phyloP scores from a whole-genome alignment of 805 yeast species.

The Suhomyces tanzawaensis region DNA sequence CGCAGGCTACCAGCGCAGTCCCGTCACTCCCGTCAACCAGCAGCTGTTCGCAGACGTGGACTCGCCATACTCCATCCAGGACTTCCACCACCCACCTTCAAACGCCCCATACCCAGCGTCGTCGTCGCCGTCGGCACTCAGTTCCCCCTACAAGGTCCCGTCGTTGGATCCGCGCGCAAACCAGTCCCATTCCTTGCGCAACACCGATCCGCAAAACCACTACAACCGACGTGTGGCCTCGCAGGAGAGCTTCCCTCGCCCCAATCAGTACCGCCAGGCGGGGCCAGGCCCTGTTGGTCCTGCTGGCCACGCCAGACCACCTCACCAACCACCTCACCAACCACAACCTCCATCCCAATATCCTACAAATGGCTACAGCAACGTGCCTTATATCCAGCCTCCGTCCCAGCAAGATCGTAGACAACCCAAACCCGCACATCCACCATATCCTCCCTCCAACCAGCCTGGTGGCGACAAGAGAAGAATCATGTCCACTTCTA shows the following conservation, averaged over 20 bases:
- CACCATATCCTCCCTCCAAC: slow-evolving; percentile 13
- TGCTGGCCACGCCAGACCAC: not conserved
- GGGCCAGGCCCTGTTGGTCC: slow-evolving; percentile 1
- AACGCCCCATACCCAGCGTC: not conserved
- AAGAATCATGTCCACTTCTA: slow-evolving; percentile 33
- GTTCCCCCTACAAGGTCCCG: not conserved
- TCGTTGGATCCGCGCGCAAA: slow-evolving; percentile 1
- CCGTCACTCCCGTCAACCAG: slow-evolving; percentile 7
- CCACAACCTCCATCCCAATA: not conserved
- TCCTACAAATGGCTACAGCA: slow-evolving; percentile 4
- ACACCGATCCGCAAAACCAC: not conserved
- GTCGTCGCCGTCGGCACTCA: not conserved
- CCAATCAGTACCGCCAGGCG: not conserved
- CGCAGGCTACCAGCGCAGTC: not conserved
- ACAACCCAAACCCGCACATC: slow-evolving; percentile 1
- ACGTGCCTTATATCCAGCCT: not conserved
- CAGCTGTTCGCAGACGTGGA: slow-evolving; percentile 6
- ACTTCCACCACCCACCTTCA: not conserved
- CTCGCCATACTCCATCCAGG: slow-evolving; percentile 10
- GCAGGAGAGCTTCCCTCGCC: slow-evolving; percentile 2
- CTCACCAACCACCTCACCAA: not conserved
- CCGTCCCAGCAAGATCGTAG: not conserved
- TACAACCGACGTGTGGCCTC: slow-evolving; percentile 1
- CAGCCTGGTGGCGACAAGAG: slow-evolving; percentile 15
- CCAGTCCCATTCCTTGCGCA: too few relatives aligned